Conservation (phyloP, 495 filamentous ascomycete genomes). For the Xylaria grammica region DNA sequence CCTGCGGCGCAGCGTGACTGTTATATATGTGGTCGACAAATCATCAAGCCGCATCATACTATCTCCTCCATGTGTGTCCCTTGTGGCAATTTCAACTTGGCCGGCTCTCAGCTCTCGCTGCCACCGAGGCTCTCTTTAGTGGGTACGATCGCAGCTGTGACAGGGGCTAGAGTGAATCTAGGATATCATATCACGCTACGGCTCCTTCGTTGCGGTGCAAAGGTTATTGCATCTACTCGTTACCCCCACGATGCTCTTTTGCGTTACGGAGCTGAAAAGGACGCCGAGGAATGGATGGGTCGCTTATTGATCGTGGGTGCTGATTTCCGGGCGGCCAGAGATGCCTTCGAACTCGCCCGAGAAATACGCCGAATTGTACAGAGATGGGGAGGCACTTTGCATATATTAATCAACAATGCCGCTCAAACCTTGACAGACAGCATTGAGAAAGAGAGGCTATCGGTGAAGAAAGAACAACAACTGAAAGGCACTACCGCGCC, state of each 20-base stretch:
- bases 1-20: conserved; percentile 27
- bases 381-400: conserved; percentile 38
- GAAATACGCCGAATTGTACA: conserved; percentile 15
- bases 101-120: conserved; percentile 38
- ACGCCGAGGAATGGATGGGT: conserved; percentile 41
- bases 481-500: neutral
- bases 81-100: conserved; percentile 50
- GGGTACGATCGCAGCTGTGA: conserved; percentile 48
- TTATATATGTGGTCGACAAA: conserved; percentile 48
- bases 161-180: conserved; percentile 51
- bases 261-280: conserved; percentile 42
- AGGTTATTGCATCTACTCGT: conserved; percentile 53
- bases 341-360: conserved; percentile 48
- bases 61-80: conserved; percentile 46
- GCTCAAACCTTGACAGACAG: conserved; percentile 56
- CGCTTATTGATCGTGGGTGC: conserved; percentile 50
- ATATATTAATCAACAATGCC: conserved; percentile 57
- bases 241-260: conserved; percentile 52
- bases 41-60: conserved; percentile 35
- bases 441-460: conserved; percentile 42
- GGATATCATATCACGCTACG: conserved; percentile 49
- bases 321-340: conserved; percentile 51
- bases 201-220: conserved; percentile 52
- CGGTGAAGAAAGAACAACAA: conserved; percentile 38
- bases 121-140: conserved; percentile 40